phyloP scores from a whole-genome alignment of 2,329 filamentous ascomycete species.

The Pyrenochaeta sp. region DNA sequence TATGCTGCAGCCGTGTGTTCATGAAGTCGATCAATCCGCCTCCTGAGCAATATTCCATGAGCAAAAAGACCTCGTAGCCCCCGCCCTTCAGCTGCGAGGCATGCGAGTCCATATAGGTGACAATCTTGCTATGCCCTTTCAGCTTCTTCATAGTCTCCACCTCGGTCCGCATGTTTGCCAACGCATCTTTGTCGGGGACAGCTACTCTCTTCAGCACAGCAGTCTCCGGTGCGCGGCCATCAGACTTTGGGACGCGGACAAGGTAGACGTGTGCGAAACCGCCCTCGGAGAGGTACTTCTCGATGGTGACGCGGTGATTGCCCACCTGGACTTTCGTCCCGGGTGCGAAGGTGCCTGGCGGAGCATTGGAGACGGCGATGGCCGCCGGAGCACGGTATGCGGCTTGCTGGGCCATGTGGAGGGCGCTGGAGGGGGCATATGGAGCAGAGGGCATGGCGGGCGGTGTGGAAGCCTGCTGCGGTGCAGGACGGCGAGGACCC shows the following conservation, averaged over 20 bases:
- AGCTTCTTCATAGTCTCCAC: conserved; percentile 99
- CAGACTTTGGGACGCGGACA: conserved; percentile 77
- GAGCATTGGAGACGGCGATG: conserved; percentile 47
- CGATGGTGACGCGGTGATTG: conserved; percentile 88
- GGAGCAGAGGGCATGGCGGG: conserved; percentile 51
- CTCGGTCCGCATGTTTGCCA: conserved; percentile 96
- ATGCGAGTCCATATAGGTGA: conserved; percentile 98
- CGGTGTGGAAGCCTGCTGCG: conserved; percentile 44
- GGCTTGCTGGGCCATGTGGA: conserved; percentile 46
- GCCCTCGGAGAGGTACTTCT: conserved; percentile 97
- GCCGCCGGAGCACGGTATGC: conserved; percentile 46
- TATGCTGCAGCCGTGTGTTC: conserved; percentile 96
- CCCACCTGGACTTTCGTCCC: conserved; percentile 98
- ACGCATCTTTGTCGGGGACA: conserved; percentile 91
- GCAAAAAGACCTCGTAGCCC: conserved; percentile 95
- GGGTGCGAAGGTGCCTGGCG: conserved; percentile 81
- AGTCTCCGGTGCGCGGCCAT: conserved; percentile 78
- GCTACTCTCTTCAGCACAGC: conserved; percentile 95
- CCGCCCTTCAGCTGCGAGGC: conserved; percentile 91
- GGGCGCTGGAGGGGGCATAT: conserved; percentile 47
- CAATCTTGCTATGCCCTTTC: conserved; percentile 94
- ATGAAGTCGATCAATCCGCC: conserved; percentile 99
- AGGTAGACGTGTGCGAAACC: conserved; percentile 99
- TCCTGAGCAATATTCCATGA: conserved; percentile 97
- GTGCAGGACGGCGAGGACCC: conserved; percentile 38